Base-by-base conservation (phyloP, 2,329 filamentous ascomycete genomes). In the Pyrenophora teres region DNA sequence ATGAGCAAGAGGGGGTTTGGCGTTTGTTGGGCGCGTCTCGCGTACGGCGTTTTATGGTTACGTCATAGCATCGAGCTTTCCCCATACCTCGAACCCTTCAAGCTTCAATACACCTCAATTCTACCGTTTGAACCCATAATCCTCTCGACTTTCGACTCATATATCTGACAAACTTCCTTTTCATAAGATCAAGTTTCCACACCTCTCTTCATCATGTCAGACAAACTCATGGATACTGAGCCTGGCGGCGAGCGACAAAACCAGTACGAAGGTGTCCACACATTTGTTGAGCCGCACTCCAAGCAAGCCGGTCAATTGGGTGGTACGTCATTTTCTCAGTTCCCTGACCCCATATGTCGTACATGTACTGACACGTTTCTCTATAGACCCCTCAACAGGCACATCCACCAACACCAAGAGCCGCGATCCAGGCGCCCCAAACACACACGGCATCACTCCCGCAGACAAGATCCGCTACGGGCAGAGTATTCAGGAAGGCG, bases 251-350 rank as follows among this genome's bases (percentile, higher is more conserved):
- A 87, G 32, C 39, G 23, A 69, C 78, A 78, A 51, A 81, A 80
- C 4, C 84, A 84, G 79, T 86, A 87, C 69, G 84, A 87, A 73
- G 81, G 78, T 42, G 78, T 80, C 44, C 70, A 80, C 42, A 78
- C 75, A n/a, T 76, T 80, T 46, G 78, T 75, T 2, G 59, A 78
- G 13, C 77, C 80, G 0, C 79, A 80, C 44, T 69, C 73, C 13
- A 86, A 84, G 60, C 77, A 81, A 51, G 76, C 77, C 19, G 85
- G 84, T 6, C 82, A 86, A 64, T 66, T 87, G 23, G 80, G 81
- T 54, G 72, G 82, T 83, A 73, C 13, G 32, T 9, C 18, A 19
- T 44, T 15, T 40, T 27, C 23, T 31, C 5, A 37, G n/a, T 3
- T 8, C 18, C 23, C 15, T 15, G 15, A 15, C 10, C 6, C 13